Evolutionary conservation across 305 asterid genomes (phyloP), one percentile per base, ranked within the genome.

Genomic region (Euphrasia arctica): DNA sequence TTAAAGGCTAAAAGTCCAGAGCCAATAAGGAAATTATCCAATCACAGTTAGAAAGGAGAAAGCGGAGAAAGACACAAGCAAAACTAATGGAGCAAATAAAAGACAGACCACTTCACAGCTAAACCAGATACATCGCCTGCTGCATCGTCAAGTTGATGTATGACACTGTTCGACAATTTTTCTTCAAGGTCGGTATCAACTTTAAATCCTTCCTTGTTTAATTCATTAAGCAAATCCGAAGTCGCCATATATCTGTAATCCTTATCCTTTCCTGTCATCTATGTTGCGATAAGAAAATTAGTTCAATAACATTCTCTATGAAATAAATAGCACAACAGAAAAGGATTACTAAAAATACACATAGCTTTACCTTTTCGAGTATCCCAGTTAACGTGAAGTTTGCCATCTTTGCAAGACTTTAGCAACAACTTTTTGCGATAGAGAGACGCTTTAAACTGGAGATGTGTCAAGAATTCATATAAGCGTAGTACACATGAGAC

Each of bases 231-330:
- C 80, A 94, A 88, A 84, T 94, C 99, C 49, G 96, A 94, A 71
- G 99, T 90, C 45, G 99, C 99, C 99, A 94, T 90, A 70, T 90
- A 94, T 85, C 99, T 81, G 71, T 79, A 88, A 72, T 94, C 96
- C 80, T 94, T 94, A 76, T 94, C 99, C 82, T 94, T 94, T 63
- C 99, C 99, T 2, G 95, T 88, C 99, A 94, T 88, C 99, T 94
- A 82, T 72, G 72, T 73, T 49, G 47, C 67, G 67, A 11, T n/a
- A 65, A 34, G 58, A 25, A 65, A 14, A 54, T 64, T 31, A 9
- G 25, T 18, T 49, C 55, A 54, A 2, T 18, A 41, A 41, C 54
- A 41, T 43, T 52, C 14, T 50, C 65, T 1, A 4, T 45, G 36
- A 42, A 58, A 52, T 64, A 50, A 60, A 13, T 13, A 47, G 4